Evolutionary conservation across 257 asterid genomes (phyloP), one percentile per base, ranked within the genome.

Genomic region (Solanum chmielewskii): DNA sequence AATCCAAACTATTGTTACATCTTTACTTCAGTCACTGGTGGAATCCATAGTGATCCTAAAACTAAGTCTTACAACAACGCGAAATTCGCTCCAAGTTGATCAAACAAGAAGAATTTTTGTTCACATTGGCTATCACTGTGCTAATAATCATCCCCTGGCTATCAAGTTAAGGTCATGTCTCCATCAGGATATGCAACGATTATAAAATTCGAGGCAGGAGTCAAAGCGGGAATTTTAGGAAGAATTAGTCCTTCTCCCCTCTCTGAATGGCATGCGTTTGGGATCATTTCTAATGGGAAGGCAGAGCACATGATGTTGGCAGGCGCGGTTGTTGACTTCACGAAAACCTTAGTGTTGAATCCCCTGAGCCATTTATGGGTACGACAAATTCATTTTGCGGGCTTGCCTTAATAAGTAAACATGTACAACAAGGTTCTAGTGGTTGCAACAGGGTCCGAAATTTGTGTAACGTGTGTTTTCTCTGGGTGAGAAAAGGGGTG

Each of bases 211-310:
- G 90, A 91, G 5, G 96, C 95, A 4, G 95, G 98, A 3, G 88
- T 94, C 0, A 91, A 93, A 56, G 85, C 98, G 1, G 98, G 97
- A 27, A 91, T 94, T 7, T 85, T 94, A 3, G 98, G 97, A 20
- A 86, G 96, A 29, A 94, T 94, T 39, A 93, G 98, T 86, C 97
- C 94, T 4, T 94, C 98, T 1, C 98, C 98, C 3, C 88, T 92
- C 10, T 94, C 95, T 0, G 98, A 94, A 69, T 94, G 98, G 98
- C 98, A 94, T 75, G 98, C 98, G 0, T 94, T 94, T 76, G 98
- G 98, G 3, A 93, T 94, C 3, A 93, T 94, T 4, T 94, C 98
- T 0, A 94, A 94, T 83, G 92, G 92, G 20, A 90, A 94, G 56
- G 86, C 59, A 13, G 93, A 90, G 7, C 98, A 94, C 90, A 92